These are phyloP conservation scores for Salix viminalis DNA, from an alignment of 345 rosid genomes.

Conservation along the genomic window DNA sequence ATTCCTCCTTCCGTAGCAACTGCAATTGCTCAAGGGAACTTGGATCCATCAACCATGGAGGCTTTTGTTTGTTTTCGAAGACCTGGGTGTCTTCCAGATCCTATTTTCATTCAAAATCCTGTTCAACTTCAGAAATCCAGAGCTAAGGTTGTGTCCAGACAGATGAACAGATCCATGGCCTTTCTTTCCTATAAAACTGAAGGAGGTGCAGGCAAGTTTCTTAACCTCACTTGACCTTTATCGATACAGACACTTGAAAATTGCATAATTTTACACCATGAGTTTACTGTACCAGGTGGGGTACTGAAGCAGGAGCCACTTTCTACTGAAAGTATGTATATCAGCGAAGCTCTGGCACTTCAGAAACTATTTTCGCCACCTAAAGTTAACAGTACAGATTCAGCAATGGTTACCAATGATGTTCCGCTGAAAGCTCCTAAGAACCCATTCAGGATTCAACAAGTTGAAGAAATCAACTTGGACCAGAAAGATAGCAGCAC, in stretches of 20 bases:
- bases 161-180: constrained; percentile 26
- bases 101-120: constrained; percentile 13
- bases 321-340: constrained; percentile 31
- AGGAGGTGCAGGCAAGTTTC: constrained; percentile 30
- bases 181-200: constrained; percentile 26
- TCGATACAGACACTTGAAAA: background rate
- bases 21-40: constrained; percentile 72
- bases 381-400: constrained; percentile 13
- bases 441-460: constrained; percentile 61
- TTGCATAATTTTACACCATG: background rate
- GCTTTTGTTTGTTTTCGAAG: constrained; percentile 46
- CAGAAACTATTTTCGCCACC: constrained; percentile 40
- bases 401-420: constrained; percentile 5
- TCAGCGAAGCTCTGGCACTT: constrained; percentile 44
- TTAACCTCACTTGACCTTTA: background rate
- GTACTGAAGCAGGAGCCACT: constrained; percentile 24
- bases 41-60: constrained; percentile 66
- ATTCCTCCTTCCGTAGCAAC: constrained; percentile 61
- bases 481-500: constrained; percentile 4
- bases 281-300: constrained; percentile 16
- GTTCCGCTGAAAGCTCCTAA: constrained; percentile 37
- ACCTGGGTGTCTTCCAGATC: constrained; percentile 14
- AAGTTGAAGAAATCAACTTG: constrained; percentile 24
- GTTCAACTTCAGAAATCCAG: constrained; percentile 27
- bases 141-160: constrained; percentile 8